phyloP scores from a whole-genome alignment of 768 basidiomycete genomes.

The Tulasnella sp. region DNA sequence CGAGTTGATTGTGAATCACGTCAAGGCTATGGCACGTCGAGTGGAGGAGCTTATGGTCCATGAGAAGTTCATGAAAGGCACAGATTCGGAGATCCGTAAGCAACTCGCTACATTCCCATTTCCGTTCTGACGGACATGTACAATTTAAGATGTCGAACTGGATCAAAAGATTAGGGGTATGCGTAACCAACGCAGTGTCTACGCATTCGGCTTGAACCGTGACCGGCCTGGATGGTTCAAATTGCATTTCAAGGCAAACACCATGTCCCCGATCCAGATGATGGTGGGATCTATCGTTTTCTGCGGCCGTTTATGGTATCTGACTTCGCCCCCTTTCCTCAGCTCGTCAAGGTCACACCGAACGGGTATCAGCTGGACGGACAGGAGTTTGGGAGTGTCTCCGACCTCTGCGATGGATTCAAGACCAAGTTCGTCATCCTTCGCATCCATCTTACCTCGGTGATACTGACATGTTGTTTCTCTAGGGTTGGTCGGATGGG shows the following conservation, averaged over 20 bases:
- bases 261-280: slow-evolving; percentile 76
- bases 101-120: slow-evolving; percentile 14
- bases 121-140: slow-evolving; percentile 2
- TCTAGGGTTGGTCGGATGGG: background rate
- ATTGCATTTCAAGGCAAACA: slow-evolving; percentile 86
- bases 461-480: background rate
- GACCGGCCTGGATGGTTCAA: slow-evolving; percentile 88
- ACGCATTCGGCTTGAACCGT: slow-evolving; percentile 87
- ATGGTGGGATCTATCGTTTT: slow-evolving; percentile 51
- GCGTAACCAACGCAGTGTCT: slow-evolving; percentile 77
- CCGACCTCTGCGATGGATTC: slow-evolving; percentile 94
- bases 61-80: slow-evolving; percentile 85
- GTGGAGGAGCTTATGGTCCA: slow-evolving; percentile 92
- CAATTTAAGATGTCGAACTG: slow-evolving; percentile 59
- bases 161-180: slow-evolving; percentile 88
- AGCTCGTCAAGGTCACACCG: slow-evolving; percentile 81
- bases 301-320: background rate
- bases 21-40: slow-evolving; percentile 84
- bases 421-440: slow-evolving; percentile 56
- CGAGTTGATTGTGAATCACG: slow-evolving; percentile 92
- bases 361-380: slow-evolving; percentile 86
- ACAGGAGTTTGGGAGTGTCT: slow-evolving; percentile 79
- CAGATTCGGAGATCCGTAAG: slow-evolving; percentile 86
- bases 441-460: background rate
- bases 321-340: background rate